phyloP scores from a whole-genome alignment of 2,329 filamentous ascomycete genomes.

The Paraphaeosphaeria sporulosa region DNA sequence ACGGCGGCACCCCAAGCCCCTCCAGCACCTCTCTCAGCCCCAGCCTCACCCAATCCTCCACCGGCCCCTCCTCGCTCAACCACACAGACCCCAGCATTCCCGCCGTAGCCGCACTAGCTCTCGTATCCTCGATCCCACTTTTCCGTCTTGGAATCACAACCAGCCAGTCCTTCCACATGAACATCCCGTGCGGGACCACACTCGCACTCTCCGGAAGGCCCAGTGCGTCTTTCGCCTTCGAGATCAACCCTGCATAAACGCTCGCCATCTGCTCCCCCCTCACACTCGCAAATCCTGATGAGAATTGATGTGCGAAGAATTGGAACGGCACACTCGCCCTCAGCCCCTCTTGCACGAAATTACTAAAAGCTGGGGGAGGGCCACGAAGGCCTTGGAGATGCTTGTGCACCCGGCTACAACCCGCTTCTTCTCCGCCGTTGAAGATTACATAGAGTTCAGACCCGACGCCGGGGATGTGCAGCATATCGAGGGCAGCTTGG shows the following conservation, averaged over 20 bases:
- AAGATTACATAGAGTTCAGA: conserved; percentile 49
- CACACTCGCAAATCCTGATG: conserved; percentile 17
- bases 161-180: conserved; percentile 55
- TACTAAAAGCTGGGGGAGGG: conserved; percentile 40
- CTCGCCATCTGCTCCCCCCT: conserved; percentile 21
- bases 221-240: conserved; percentile 20
- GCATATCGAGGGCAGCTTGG: conserved; percentile 45
- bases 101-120: conserved; percentile 54
- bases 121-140: conserved; percentile 35
- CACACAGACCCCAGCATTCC: conserved; percentile 59
- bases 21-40: conserved; percentile 48
- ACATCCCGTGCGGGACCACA: conserved; percentile 57
- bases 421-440: conserved; percentile 56
- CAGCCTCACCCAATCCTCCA: conserved; percentile 50
- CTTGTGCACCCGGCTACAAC: conserved; percentile 59
- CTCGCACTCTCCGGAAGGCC: conserved; percentile 22
- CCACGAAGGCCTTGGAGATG: conserved; percentile 55
- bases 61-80: conserved; percentile 41
- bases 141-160: conserved; percentile 57
- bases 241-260: conserved; percentile 31
- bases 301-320: conserved; percentile 45
- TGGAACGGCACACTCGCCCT: conserved; percentile 45
- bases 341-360: conserved; percentile 33
- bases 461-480: conserved; percentile 33
- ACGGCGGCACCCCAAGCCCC: conserved; percentile 45